phyloP scores from a whole-genome alignment of 1,139 yeast genomes.

The Citeromyces siamensis region DNA sequence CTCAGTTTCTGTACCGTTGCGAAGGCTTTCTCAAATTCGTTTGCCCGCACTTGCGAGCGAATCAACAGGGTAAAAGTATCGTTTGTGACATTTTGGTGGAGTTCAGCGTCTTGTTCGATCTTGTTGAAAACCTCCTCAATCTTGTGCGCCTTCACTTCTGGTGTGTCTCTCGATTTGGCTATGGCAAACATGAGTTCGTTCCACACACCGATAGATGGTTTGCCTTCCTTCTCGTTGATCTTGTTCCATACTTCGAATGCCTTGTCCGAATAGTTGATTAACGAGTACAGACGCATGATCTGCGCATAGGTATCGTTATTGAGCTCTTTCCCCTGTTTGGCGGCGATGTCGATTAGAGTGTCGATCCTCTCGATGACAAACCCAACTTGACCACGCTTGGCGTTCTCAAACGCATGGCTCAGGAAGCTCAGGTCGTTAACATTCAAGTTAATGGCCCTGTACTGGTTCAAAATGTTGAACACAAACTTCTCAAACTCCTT shows the following conservation, averaged over 20 bases:
- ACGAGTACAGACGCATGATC: conserved; percentile 14
- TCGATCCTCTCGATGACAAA: not conserved
- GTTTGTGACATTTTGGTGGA: conserved; percentile 7
- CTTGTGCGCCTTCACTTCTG: conserved; percentile 16
- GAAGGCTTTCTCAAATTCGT: conserved; percentile 19
- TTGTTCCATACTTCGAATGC: conserved; percentile 28
- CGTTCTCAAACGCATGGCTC: not conserved
- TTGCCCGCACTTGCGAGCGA: conserved; percentile 20
- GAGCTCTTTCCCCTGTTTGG: not conserved
- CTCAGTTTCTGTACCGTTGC: conserved; percentile 20
- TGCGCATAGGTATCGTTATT: conserved; percentile 10
- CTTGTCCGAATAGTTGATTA: conserved; percentile 11
- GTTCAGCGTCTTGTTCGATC: conserved; percentile 15
- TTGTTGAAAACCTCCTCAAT: conserved; percentile 24
- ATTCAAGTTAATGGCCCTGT: not conserved
- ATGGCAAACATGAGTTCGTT: conserved; percentile 30
- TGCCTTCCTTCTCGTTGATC: conserved; percentile 18
- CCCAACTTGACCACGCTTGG: not conserved
- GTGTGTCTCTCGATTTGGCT: conserved; percentile 14
- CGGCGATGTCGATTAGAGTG: not conserved
- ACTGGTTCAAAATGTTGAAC: not conserved
- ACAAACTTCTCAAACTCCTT: not conserved
- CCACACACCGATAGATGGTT: conserved; percentile 24
- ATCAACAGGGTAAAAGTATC: conserved; percentile 18
- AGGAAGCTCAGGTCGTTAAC: not conserved